phyloP scores from a whole-genome alignment of 306 rosid species.

The Ochetophila trinervis region DNA sequence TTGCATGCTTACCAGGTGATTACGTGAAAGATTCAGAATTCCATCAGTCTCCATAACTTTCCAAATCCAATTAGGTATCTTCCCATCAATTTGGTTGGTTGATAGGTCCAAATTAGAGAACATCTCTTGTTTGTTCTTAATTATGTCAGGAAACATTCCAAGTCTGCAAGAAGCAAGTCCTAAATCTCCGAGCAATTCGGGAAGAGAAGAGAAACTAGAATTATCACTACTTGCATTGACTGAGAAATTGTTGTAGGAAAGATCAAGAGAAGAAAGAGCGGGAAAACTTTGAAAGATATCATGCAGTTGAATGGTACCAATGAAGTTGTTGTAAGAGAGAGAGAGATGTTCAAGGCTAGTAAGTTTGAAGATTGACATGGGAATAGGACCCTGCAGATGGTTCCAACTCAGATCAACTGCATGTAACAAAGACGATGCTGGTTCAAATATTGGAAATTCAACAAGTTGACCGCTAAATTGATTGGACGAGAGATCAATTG shows the following conservation, averaged over 20 bases:
- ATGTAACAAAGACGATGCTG: neutral
- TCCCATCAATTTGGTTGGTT: constrained; percentile 21
- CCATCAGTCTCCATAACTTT: neutral
- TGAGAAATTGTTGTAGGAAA: constrained; percentile 35
- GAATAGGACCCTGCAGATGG: constrained; percentile 9
- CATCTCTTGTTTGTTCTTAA: constrained; percentile 12
- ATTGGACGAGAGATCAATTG: neutral
- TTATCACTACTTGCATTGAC: neutral
- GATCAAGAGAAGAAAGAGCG: constrained; percentile 29
- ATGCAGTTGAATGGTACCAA: constrained; percentile 24
- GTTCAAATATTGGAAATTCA: constrained; percentile 2
- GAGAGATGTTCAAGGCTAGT: neutral
- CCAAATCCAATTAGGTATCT: constrained; percentile 41
- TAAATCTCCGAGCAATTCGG: neutral
- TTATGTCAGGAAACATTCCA: constrained; percentile 8
- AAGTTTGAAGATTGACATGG: neutral
- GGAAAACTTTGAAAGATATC: constrained; percentile 8
- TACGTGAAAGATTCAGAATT: constrained; percentile 49
- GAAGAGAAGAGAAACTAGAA: constrained; percentile 11
- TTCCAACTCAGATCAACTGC: constrained; percentile 10
- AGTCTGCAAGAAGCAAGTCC: constrained; percentile 20
- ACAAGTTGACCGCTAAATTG: neutral
- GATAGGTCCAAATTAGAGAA: constrained; percentile 12
- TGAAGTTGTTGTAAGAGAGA: constrained; percentile 17
- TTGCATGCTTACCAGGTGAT: constrained; percentile 16